A percentile compares a stretch with the other conserved stretches of the same genome.
Evolutionary conservation across 1,284 basidiomycete species (phyloP).

Genomic region (Hymenochaete sp.): DNA sequence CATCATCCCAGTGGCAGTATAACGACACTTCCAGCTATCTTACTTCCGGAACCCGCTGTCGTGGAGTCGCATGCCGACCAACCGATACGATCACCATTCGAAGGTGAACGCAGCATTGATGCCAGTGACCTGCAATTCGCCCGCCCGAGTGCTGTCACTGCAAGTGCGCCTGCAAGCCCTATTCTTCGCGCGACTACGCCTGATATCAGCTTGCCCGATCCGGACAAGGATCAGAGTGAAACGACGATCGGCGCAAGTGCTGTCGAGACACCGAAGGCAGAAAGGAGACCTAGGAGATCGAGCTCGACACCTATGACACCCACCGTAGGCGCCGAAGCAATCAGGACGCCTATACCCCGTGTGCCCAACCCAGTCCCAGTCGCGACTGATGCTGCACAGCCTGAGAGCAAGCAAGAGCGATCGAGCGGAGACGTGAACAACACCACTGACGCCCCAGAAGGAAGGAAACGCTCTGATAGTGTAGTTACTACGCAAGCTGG

Average conservation of each 20-base stretch:
- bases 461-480: conserved; percentile 48
- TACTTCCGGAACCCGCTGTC: conserved; percentile 20
- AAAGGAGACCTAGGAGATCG: conserved; percentile 20
- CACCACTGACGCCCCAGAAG: conserved; percentile 1
- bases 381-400: no score
- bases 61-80: conserved; percentile 14
- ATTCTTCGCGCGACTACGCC: conserved; percentile 3
- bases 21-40: conserved; percentile 28
- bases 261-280: conserved; percentile 20
- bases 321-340: conserved; percentile 1
- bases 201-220: neutral
- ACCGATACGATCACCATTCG: no score
- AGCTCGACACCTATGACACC: conserved; percentile 21
- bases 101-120: conserved; percentile 41
- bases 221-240: neutral
- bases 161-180: conserved; percentile 32
- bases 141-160: conserved; percentile 60
- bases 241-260: conserved; percentile 9
- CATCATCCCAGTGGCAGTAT: conserved; percentile 26
- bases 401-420: no score
- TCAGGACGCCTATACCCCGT: conserved; percentile 3
- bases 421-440: no score
- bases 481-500: conserved; percentile 75
- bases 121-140: conserved; percentile 62
- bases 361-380: neutral